A percentile compares a stretch with the other conserved stretches of the same genome.
Evolutionary conservation across 2,329 filamentous ascomycete genomes (phyloP).

Genomic region (Hypocrella siamensis): DNA sequence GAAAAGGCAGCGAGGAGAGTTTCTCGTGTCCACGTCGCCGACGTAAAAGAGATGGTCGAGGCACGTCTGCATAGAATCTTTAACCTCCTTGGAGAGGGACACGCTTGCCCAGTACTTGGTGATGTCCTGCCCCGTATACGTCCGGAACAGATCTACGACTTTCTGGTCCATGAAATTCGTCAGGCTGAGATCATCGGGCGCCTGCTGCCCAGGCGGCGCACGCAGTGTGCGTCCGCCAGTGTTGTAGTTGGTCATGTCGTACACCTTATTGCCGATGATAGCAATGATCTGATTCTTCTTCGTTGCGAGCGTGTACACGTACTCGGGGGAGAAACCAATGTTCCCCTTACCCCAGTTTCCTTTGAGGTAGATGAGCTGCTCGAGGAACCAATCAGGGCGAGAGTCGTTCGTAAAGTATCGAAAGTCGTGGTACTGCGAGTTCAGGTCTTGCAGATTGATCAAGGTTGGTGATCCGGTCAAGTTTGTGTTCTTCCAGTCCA

Average conservation of each 20-base stretch:
- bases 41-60: conserved; percentile 92
- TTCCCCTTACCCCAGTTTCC: conserved; percentile 72
- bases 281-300: conserved; percentile 52
- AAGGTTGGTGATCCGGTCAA: conserved; percentile 49
- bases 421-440: conserved; percentile 85
- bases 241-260: conserved; percentile 78
- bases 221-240: conserved; percentile 54
- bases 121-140: conserved; percentile 62
- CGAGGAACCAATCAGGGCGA: conserved; percentile 80
- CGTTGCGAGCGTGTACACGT: conserved; percentile 53
- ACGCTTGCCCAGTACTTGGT: conserved; percentile 70
- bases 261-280: conserved; percentile 65
- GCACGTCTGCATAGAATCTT: conserved; percentile 60
- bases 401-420: conserved; percentile 67
- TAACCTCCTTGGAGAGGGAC: conserved; percentile 36
- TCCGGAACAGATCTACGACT: conserved; percentile 63
- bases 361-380: conserved; percentile 69
- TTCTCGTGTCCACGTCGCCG: conserved; percentile 80
- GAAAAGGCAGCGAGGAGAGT: conserved; percentile 72
- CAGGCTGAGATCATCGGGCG: conserved; percentile 32
- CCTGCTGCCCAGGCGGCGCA: conserved; percentile 34
- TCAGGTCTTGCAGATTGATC: conserved; percentile 51
- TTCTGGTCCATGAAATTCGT: conserved; percentile 67
- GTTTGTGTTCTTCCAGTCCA: conserved; percentile 73
- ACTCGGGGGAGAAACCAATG: conserved; percentile 67